Percentiles rank a stretch among this genome's conserved stretches.
These are phyloP conservation scores for Suillus sp. DNA, from an alignment of 768 basidiomycete species.

Conservation along the genomic window DNA sequence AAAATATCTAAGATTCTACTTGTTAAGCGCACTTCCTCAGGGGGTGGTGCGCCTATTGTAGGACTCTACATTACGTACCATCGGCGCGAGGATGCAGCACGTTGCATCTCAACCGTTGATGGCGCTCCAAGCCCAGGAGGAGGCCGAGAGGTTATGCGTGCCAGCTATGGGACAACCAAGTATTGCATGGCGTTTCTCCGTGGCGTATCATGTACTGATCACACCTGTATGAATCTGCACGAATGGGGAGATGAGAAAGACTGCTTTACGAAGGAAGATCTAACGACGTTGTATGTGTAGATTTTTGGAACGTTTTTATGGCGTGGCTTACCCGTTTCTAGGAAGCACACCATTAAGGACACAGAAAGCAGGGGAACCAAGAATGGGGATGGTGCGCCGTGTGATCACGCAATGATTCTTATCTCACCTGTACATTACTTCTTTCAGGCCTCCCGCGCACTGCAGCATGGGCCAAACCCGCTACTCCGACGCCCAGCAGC, in stretches of 20 bases:
- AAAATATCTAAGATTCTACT: constrained; percentile 96
- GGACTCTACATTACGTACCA: constrained; percentile 98
- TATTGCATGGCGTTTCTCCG: constrained; percentile 97
- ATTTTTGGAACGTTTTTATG: constrained; percentile 12
- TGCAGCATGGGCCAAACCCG: constrained; percentile 63
- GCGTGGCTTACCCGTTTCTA: constrained; percentile 30
- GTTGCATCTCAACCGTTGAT: constrained; percentile 91
- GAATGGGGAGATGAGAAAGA: constrained; percentile 99
- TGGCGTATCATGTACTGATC: constrained; percentile 79
- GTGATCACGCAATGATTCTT: constrained; percentile 18
- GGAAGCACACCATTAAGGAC: constrained; percentile 93
- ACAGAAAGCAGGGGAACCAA: constrained; percentile 69
- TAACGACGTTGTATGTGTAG: constrained; percentile 78
- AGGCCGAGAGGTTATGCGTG: constrained; percentile 85
- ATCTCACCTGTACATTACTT: constrained; percentile 14
- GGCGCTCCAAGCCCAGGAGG: constrained; percentile 90
- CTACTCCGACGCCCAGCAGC: constrained; percentile 21
- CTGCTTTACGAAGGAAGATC: constrained; percentile 95
- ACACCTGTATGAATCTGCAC: constrained; percentile 91
- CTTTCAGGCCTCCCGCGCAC: constrained; percentile 60
- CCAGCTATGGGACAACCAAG: constrained; percentile 94
- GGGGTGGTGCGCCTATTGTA: constrained; percentile 70
- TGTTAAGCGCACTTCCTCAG: constrained; percentile 82
- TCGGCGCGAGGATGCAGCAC: constrained; percentile 90
- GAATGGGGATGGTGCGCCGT: constrained; percentile 56